Evolutionary conservation across 805 yeast species (phyloP), one percentile per base, ranked within the genome.

Genomic region (Teunomyces pallodes): DNA sequence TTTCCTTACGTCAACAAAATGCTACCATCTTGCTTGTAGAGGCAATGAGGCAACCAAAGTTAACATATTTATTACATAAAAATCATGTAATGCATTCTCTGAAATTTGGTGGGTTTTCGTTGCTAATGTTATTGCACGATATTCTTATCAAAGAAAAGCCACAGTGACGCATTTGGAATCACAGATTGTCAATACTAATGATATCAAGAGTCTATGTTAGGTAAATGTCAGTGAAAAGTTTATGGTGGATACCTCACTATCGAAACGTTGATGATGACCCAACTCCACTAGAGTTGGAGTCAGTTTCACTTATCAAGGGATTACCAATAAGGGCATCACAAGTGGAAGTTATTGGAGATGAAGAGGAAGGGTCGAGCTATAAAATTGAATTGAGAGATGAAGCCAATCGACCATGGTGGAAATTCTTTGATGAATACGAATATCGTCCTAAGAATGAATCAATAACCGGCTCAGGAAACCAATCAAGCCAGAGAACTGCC

Each of bases 321-420:
- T 9, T 26, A 9, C 9, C 41, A n/a, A 7, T 38, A 3, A n/a
- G 26, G 24, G 13, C 41, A 12, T 12, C 9, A 2, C 29, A 38
- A 38, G 13, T 7, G 4, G 16, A 38, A 16, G n/a, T 38, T 12
- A n/a, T 10, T 16, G n/a, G 17, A 3, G 41, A n/a, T 10, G 9
- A 9, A 32, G 29, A 38, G n/a, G 27, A 38, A 12, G 27, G 29
- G 5, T 24, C 29, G 7, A 38, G 6, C 30, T 9, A 20, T 8
- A 24, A 36, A 7, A 24, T 38, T 12, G 82, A 77, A 55, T 73
- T 70, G 53, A 62, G 82, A 50, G 83, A 79, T 56, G 83, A 78
- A 58, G 80, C 81, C 4, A 55, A 74, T 46, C 66, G 81, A 46
- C 69, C 73, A 24, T 78, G 82, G 79, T 75, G 69, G 69, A 69